Evolutionary conservation across 192 early-diverging fungal genomes (phyloP), one percentile per base, ranked within the genome.

Genomic region (Backusella circina): DNA sequence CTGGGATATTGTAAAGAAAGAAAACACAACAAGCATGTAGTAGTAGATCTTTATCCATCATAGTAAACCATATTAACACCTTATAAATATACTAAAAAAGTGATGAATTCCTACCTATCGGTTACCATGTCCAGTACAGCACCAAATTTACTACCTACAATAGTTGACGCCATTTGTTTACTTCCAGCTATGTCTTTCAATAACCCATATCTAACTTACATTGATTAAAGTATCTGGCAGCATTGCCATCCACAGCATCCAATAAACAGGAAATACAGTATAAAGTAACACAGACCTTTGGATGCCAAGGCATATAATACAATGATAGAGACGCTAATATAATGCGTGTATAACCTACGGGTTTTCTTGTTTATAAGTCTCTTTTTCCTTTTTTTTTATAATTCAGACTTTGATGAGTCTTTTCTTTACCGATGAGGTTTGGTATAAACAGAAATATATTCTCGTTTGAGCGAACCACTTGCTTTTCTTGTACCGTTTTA

Each of bases 101-200:
- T 6, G 28, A 28, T 16, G 36, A 35, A 44, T 38, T 38, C 50
- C 36, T 85, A 93, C 89, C 94, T 89, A 84, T 99, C 98, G 31
- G 97, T 99, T 57, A 99, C 97, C 98, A 99, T 99, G 79, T 99
- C 98, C 36, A 99, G 85, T 18, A 99, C 97, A 31, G 95, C 95
- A 38, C 98, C 98, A 85, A 99, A 98, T 70, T 92, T 91, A 84
- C 91, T 95, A 70, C 90, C 89, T 90, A 80, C 67, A 79, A 65
- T 6, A 23, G 51, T 39, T 30, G 28, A 44, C 32, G 23, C 16
- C 57, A 13, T 61, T 33, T 18, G 21, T 31, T 15, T 26, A 30
- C n/a, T 44, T 21, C n/a, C 3, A 18, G 6, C 61, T n/a, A 38
- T 39, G 6, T 54, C 9, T 33, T n/a, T 7, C 18, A 30, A 33